These are phyloP conservation scores for Aphanocladium album DNA, from an alignment of 2,329 filamentous ascomycete genomes.

Conservation along the genomic window DNA sequence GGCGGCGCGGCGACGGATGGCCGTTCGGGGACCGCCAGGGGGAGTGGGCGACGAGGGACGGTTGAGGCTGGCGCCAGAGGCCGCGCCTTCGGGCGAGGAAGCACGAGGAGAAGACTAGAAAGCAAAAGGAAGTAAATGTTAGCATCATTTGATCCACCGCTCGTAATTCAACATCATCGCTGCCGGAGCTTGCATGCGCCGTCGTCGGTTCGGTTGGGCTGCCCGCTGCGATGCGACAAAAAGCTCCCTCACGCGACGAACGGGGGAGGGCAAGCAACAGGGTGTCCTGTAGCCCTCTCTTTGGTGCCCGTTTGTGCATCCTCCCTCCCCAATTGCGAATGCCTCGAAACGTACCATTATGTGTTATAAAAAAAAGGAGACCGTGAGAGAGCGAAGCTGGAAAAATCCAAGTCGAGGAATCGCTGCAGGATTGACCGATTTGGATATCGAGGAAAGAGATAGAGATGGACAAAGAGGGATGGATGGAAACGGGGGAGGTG, in stretches of 20 bases:
- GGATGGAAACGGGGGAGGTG: slow-evolving; percentile 12
- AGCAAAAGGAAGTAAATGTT: not conserved
- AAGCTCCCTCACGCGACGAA: slow-evolving; percentile 1
- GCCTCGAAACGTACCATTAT: slow-evolving; percentile 27
- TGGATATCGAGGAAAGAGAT: slow-evolving; percentile 13
- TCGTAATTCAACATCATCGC: too few species aligned
- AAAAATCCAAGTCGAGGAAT: slow-evolving; percentile 14
- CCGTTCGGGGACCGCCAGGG: slow-evolving; percentile 90
- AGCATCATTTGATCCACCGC: not conserved
- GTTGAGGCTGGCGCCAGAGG: slow-evolving; percentile 64
- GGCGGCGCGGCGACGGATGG: slow-evolving; percentile 89
- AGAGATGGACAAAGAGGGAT: slow-evolving; percentile 2
- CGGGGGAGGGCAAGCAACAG: not conserved
- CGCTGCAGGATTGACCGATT: slow-evolving; percentile 13
- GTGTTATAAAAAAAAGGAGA: slow-evolving; percentile 1
- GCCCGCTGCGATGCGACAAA: not conserved
- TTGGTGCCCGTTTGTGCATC: not conserved
- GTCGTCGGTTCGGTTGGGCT: not conserved
- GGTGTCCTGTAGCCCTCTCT: not conserved
- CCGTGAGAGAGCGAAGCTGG: slow-evolving; percentile 17
- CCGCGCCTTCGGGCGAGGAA: slow-evolving; percentile 55
- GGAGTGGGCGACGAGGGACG: slow-evolving; percentile 83
- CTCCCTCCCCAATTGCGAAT: not conserved
- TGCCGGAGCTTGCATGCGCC: not conserved
- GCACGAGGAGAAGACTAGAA: slow-evolving; percentile 56